Evolutionary conservation across 352 stramenopile species (phyloP).

Genomic region (Globisporangium paddicum): DNA sequence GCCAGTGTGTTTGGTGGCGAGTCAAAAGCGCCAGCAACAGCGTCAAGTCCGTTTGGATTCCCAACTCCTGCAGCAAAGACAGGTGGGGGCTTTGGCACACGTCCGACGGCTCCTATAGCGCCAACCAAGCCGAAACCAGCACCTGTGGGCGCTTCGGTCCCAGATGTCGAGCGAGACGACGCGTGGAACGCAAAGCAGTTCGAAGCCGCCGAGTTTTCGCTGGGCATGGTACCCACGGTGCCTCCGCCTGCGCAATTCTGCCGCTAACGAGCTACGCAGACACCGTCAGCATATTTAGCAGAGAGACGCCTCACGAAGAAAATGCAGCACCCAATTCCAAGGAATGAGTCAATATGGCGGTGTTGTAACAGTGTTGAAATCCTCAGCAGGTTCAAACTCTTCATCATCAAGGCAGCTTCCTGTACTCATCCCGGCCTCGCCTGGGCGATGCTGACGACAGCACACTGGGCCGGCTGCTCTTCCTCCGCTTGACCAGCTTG

Average conservation of each 20-base stretch:
- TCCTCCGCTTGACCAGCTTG: background rate
- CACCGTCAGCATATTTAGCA: background rate
- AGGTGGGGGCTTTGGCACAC: background rate
- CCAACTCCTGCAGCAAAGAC: background rate
- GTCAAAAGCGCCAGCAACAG: conserved; percentile 6
- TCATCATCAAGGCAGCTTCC: conserved; percentile 1
- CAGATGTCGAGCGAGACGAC: conserved; percentile 30
- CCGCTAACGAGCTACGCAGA: conserved; percentile 13
- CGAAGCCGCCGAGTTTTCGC: conserved; percentile 36
- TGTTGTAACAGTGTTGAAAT: too few relatives aligned
- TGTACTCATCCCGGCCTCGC: background rate
- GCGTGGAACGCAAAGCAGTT: conserved; percentile 66
- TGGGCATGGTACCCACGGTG: conserved; percentile 61
- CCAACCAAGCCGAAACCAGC: conserved; percentile 1
- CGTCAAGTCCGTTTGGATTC: conserved; percentile 33
- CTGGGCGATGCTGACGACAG: background rate
- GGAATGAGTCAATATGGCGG: too few relatives aligned
- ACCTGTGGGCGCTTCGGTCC: background rate
- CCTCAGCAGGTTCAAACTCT: too few relatives aligned
- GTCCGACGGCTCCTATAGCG: conserved; percentile 8
- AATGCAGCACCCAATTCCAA: too few relatives aligned
- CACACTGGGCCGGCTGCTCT: background rate
- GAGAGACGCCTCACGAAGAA: background rate
- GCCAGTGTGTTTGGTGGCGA: conserved; percentile 4
- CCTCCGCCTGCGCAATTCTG: conserved; percentile 53